Evolutionary conservation across 2,329 filamentous ascomycete species (phyloP).

Genomic region (Cladorrhinum sp.): DNA sequence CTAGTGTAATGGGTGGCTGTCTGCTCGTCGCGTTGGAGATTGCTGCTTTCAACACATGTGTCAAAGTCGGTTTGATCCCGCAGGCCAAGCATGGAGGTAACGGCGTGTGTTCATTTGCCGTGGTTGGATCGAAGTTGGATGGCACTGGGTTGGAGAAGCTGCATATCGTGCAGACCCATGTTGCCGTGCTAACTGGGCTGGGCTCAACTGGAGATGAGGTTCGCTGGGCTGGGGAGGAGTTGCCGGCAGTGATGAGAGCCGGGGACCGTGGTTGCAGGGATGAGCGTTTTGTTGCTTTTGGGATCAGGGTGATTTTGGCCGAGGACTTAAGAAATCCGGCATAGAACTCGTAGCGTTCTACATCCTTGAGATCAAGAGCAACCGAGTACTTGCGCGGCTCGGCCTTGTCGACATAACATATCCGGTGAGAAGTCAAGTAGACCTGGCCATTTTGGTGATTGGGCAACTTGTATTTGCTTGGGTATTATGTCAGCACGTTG

Average conservation of each 20-base stretch:
- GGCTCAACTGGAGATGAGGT: slow-evolving; percentile 45
- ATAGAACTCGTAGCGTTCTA: slow-evolving; percentile 89
- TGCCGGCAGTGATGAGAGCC: slow-evolving; percentile 42
- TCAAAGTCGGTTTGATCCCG: slow-evolving; percentile 84
- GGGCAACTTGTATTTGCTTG: slow-evolving; percentile 89
- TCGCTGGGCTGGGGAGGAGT: slow-evolving; percentile 46
- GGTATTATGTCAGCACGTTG: not conserved
- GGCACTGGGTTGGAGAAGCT: slow-evolving; percentile 91
- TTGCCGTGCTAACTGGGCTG: slow-evolving; percentile 59
- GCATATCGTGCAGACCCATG: slow-evolving; percentile 95
- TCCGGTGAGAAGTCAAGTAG: slow-evolving; percentile 91
- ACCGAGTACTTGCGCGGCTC: slow-evolving; percentile 83
- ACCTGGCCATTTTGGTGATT: slow-evolving; percentile 94
- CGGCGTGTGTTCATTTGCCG: slow-evolving; percentile 74
- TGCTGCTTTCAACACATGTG: slow-evolving; percentile 80
- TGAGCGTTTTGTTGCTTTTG: slow-evolving; percentile 70
- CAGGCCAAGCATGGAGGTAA: slow-evolving; percentile 87
- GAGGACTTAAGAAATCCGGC: slow-evolving; percentile 94
- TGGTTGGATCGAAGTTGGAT: slow-evolving; percentile 85
- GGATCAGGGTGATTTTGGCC: slow-evolving; percentile 83
- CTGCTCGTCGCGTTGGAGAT: slow-evolving; percentile 70
- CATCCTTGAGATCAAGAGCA: slow-evolving; percentile 82
- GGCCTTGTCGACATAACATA: slow-evolving; percentile 89
- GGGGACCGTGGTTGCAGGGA: slow-evolving; percentile 55
- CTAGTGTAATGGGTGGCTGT: slow-evolving; percentile 27